A percentile compares a stretch with the other conserved stretches of the same genome.
Conservation (phyloP, 148 eudicot genomes). For the Oxyria digyna region DNA sequence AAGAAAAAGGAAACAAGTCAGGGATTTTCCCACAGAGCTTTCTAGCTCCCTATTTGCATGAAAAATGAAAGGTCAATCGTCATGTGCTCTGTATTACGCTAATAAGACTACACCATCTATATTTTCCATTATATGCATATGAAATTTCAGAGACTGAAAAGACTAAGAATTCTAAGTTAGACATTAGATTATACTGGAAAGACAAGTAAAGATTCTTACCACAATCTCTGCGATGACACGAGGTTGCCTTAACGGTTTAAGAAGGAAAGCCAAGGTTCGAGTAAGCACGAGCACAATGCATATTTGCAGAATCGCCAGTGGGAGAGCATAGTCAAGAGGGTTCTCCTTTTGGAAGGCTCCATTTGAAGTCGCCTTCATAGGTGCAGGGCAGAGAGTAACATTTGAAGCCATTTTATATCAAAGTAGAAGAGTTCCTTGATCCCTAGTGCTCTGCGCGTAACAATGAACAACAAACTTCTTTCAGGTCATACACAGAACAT, state of each 20-base stretch:
- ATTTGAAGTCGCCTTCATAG: slow-evolving; percentile 68
- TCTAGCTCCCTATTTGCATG: too few species aligned
- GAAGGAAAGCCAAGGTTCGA: slow-evolving; percentile 49
- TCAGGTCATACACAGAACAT: neutral
- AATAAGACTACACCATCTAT: neutral
- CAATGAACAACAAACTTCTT: neutral
- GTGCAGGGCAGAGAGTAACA: slow-evolving; percentile 29
- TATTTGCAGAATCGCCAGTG: slow-evolving; percentile 63
- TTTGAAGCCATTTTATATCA: slow-evolving; percentile 34
- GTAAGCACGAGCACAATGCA: slow-evolving; percentile 56
- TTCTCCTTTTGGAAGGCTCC: slow-evolving; percentile 64
- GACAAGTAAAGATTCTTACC: slow-evolving; percentile 20
- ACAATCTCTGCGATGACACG: slow-evolving; percentile 75
- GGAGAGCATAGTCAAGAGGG: slow-evolving; percentile 77
- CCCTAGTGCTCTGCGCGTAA: neutral
- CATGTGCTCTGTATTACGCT: neutral
- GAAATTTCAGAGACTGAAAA: neutral
- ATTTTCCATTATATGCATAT: neutral
- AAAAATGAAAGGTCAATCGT: too few species aligned
- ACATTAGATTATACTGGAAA: neutral
- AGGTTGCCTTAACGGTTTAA: slow-evolving; percentile 68
- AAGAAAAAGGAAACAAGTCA: neutral
- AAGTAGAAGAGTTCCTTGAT: neutral
- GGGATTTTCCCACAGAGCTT: too few species aligned
- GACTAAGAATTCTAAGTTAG: neutral